Evolutionary conservation across 2,329 filamentous ascomycete species (phyloP), one percentile per base, ranked within the genome.

Genomic region (Mycosphaerella sp.): DNA sequence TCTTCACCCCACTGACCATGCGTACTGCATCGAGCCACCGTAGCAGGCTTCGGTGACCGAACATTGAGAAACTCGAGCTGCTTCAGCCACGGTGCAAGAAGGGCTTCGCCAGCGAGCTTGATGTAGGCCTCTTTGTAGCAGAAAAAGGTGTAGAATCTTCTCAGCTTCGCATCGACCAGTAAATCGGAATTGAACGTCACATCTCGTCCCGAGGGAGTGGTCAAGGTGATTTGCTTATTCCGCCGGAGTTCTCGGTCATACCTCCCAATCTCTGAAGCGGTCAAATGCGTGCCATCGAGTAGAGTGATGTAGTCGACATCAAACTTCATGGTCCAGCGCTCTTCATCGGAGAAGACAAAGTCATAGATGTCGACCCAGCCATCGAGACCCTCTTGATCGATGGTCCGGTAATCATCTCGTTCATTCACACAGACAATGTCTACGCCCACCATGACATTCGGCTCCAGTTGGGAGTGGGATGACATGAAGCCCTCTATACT

Each of bases 61-160:
- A 88, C 85, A 46, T 76, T 73, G 54, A 76, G 74, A 66, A 92
- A 88, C 63, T 90, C 84, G 7, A 91, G 73, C 47, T 86, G 80
- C 48, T 74, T 74, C 46, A 92, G 75, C 87, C 87, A 92, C 3
- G 76, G 75, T 0, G 87, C 87, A 7, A 90, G 74, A 54, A 92
- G 75, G 0, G 86, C 87, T 64, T 91, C 86, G 26, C 87, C 87
- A 31, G 86, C 87, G 73, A 92, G 83, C 78, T 91, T 92, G 70
- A 91, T 83, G 67, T 88, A 91, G 0, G 86, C 84, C 72, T 92
- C 87, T 62, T 88, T 83, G 68, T 89, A 78, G 68, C 85, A 88
- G 84, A 87, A 92, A 55, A 86, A 80, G 1, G 85, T 80, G 67
- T 90, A 92, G 67, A 92, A 92, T 50, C 80, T 77, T 4, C 85